Percentiles rank a stretch among this genome's conserved stretches.
Evolutionary conservation across 768 basidiomycete genomes (phyloP).

Genomic region (Vararia minispora): DNA sequence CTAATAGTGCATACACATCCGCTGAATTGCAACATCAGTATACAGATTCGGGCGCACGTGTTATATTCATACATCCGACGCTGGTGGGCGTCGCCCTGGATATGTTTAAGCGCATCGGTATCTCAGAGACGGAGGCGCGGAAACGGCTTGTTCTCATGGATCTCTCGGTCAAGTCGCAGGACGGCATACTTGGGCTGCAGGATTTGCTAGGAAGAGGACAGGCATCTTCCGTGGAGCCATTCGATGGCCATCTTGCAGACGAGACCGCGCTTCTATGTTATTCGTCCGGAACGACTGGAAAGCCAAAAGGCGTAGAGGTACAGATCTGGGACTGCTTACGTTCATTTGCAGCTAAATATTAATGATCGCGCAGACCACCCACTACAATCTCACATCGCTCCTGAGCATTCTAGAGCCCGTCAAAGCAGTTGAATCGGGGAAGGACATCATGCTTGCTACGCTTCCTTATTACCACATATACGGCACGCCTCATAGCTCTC

Average conservation of each 20-base stretch:
- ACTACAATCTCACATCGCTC: constrained; percentile 55
- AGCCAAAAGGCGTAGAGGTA: constrained; percentile 60
- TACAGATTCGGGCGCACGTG: constrained; percentile 47
- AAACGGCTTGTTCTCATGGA: constrained; percentile 46
- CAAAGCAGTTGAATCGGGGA: constrained; percentile 29
- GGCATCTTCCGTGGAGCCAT: constrained; percentile 41
- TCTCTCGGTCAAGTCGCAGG: constrained; percentile 16
- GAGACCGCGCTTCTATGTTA: constrained; percentile 63
- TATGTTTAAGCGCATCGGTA: constrained; percentile 42
- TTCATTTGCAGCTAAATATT: not conserved
- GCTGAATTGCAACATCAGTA: constrained; percentile 67
- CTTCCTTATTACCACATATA: constrained; percentile 52
- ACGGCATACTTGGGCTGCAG: constrained; percentile 30
- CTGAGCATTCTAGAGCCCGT: constrained; percentile 35
- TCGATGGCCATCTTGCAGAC: constrained; percentile 37
- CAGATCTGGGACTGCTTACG: not conserved
- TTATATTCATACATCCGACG: constrained; percentile 57
- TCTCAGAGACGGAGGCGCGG: constrained; percentile 35
- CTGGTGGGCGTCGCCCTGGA: constrained; percentile 42
- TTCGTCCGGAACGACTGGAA: constrained; percentile 60
- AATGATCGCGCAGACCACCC: constrained; percentile 37
- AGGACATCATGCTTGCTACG: constrained; percentile 49
- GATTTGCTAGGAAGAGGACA: constrained; percentile 41
- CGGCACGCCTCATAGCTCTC: constrained; percentile 21
- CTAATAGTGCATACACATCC: constrained; percentile 61